phyloP scores from a whole-genome alignment of 1,284 basidiomycete genomes.

The Erythrobasidium hasegawianum region DNA sequence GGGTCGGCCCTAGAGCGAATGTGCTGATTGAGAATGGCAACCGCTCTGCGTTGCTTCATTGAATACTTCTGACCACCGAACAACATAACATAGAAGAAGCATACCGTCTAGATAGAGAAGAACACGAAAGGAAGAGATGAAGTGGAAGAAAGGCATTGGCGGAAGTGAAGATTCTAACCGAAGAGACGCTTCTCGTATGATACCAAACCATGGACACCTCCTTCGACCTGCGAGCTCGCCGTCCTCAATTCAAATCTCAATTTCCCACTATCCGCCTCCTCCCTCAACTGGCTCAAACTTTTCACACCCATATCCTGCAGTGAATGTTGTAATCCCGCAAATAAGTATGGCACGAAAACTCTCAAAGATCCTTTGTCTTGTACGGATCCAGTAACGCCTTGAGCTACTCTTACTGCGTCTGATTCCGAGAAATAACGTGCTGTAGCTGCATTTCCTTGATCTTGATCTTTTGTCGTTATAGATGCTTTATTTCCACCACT shows the following conservation, averaged over 20 bases:
- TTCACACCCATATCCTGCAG: constrained; percentile 87
- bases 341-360: constrained; percentile 72
- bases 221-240: constrained; percentile 63
- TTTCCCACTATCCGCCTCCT: constrained; percentile 61
- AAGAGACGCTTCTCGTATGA: constrained; percentile 63
- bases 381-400: constrained; percentile 90
- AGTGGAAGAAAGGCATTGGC: no score
- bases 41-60: no score
- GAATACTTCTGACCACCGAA: no score
- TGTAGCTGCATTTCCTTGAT: constrained; percentile 87
- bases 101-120: no score
- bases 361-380: constrained; percentile 94
- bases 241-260: constrained; percentile 93
- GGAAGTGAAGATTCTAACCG: no score
- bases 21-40: no score
- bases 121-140: no score
- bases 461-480: constrained; percentile 47
- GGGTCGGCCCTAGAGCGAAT: no score
- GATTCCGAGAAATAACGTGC: constrained; percentile 95
- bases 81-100: no score
- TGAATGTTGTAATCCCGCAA: constrained; percentile 71
- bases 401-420: constrained; percentile 88
- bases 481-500: constrained; percentile 3
- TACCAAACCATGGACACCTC: constrained; percentile 33
- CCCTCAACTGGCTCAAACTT: constrained; percentile 62